phyloP scores from a whole-genome alignment of 208 protist species.

The Wallacemonas rigidus region DNA sequence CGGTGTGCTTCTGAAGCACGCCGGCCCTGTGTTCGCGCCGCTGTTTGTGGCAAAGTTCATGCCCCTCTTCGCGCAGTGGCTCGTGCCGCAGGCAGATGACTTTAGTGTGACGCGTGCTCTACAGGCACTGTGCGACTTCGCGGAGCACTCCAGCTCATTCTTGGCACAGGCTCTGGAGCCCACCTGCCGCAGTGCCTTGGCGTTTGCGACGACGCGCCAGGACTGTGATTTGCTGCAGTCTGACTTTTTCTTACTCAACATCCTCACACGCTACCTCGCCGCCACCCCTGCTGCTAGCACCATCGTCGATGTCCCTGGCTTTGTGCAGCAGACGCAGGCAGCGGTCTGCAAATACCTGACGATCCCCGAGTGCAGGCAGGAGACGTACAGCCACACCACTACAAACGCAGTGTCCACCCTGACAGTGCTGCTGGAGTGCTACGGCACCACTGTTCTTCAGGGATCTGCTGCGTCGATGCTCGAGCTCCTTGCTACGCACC shows the following conservation, averaged over 20 bases:
- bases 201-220: constrained; percentile 43
- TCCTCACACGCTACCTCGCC: constrained; percentile 63
- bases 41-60: constrained; percentile 66
- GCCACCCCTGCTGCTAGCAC: constrained; percentile 21
- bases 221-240: constrained; percentile 68
- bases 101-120: constrained; percentile 63
- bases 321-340: constrained; percentile 45
- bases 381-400: constrained; percentile 54
- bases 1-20: constrained; percentile 65
- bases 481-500: constrained; percentile 36
- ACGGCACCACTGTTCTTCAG: constrained; percentile 32
- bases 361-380: constrained; percentile 26
- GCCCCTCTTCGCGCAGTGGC: constrained; percentile 62
- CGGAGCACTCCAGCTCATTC: constrained; percentile 58
- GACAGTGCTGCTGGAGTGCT: constrained; percentile 62
- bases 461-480: constrained; percentile 37
- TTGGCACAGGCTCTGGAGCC: constrained; percentile 50
- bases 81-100: constrained; percentile 63
- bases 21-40: constrained; percentile 67
- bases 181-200: constrained; percentile 48
- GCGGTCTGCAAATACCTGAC: constrained; percentile 50
- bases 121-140: constrained; percentile 74
- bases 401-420: constrained; percentile 74
- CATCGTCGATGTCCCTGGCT: constrained; percentile 40
- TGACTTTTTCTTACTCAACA: constrained; percentile 77